Conservation (phyloP, 805 yeast species). For the Kuraishia piskuri region DNA sequence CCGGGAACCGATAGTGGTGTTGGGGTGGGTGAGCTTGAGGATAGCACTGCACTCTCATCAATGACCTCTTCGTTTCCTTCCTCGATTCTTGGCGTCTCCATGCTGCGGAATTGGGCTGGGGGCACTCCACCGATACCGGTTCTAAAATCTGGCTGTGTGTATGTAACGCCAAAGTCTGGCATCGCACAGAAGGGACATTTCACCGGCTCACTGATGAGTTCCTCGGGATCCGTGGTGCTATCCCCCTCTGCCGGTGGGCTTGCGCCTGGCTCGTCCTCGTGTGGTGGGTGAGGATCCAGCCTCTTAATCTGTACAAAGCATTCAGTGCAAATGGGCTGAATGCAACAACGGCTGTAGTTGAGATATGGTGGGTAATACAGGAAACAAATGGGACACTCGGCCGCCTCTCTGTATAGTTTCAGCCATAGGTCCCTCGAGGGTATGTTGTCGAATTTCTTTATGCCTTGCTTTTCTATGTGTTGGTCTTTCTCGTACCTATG, state of each 20-base stretch:
- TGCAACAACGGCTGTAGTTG: slow-evolving; percentile 81
- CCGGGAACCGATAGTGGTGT: background rate
- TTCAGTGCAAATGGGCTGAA: slow-evolving; percentile 90
- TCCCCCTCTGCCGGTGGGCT: slow-evolving; percentile 11
- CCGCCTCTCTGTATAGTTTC: slow-evolving; percentile 54
- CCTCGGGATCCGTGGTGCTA: slow-evolving; percentile 37
- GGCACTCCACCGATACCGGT: slow-evolving; percentile 50
- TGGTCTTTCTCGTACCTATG: slow-evolving; percentile 22
- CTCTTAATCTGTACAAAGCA: slow-evolving; percentile 95
- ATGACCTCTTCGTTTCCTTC: slow-evolving; percentile 13
- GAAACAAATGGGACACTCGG: slow-evolving; percentile 94
- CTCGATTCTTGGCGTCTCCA: slow-evolving; percentile 10
- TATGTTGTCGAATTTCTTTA: slow-evolving; percentile 19
- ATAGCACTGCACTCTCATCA: background rate
- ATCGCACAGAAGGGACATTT: slow-evolving; percentile 92
- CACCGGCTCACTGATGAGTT: slow-evolving; percentile 78
- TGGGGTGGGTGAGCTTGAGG: background rate
- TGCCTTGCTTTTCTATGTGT: slow-evolving; percentile 15
- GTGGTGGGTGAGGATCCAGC: slow-evolving; percentile 89
- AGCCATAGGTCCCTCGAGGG: slow-evolving; percentile 40
- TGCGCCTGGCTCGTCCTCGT: slow-evolving; percentile 39
- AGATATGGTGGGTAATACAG: slow-evolving; percentile 72
- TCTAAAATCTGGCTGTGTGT: slow-evolving; percentile 52
- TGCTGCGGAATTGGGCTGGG: slow-evolving; percentile 32
- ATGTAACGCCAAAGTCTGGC: slow-evolving; percentile 76